These are phyloP conservation scores for Talaromyces sp. DNA, from an alignment of 2,329 filamentous ascomycete species.

Conservation along the genomic window DNA sequence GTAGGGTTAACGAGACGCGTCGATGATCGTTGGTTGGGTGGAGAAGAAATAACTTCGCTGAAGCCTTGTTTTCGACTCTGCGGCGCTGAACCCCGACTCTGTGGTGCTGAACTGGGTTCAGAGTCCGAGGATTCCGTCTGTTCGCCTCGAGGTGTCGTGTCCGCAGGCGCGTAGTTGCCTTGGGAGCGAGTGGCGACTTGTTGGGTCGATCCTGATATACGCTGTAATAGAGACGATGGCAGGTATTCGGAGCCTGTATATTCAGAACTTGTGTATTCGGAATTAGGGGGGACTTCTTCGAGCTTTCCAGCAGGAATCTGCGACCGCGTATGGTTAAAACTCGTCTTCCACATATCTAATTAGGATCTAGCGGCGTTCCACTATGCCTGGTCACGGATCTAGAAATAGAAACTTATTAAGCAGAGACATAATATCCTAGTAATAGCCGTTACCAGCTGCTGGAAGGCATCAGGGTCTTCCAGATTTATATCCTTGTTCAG, in stretches of 20 bases:
- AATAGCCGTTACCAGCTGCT: constrained; percentile 16
- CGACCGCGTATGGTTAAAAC: constrained; percentile 17
- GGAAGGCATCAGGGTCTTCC: constrained; percentile 7
- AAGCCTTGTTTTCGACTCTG: constrained; percentile 19
- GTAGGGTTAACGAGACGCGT: constrained; percentile 9
- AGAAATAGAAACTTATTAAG: constrained; percentile 15
- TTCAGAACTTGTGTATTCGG: constrained; percentile 13
- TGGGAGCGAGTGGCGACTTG: constrained; percentile 9
- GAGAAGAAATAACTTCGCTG: constrained; percentile 22
- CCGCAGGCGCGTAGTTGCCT: constrained; percentile 12
- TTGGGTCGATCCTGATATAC: not conserved
- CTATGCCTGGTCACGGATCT: constrained; percentile 19
- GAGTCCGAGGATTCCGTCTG: constrained; percentile 10
- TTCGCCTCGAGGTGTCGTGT: not conserved
- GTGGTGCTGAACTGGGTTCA: constrained; percentile 14
- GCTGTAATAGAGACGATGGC: not conserved
- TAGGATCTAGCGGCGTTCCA: constrained; percentile 14
- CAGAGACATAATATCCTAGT: constrained; percentile 15
- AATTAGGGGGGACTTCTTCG: constrained; percentile 14
- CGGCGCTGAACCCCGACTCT: too few species aligned
- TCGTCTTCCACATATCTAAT: constrained; percentile 19
- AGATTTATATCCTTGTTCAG: constrained; percentile 18
- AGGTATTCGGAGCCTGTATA: not conserved
- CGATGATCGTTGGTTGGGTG: constrained; percentile 7
- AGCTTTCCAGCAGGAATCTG: constrained; percentile 19